Conservation (phyloP, 73 alveolate genomes). For the Paramecium biaurelia region DNA sequence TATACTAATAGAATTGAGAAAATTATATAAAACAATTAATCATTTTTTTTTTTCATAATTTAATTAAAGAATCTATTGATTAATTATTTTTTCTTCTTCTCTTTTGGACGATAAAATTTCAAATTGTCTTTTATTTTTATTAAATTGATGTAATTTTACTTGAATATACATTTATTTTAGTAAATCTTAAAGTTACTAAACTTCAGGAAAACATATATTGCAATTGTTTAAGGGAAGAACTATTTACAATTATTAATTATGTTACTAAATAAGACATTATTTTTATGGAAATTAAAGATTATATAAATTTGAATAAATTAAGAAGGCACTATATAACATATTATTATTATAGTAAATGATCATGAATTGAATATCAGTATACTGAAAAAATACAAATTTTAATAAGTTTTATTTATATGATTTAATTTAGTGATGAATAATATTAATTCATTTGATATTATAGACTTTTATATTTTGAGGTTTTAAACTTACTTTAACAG, state of each 20-base stretch:
- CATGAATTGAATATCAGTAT: too few relatives aligned
- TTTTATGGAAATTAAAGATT: neutral
- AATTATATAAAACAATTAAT: neutral
- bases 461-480: slow-evolving; percentile 11
- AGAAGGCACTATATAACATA: too few relatives aligned
- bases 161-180: neutral
- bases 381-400: neutral
- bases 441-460: neutral
- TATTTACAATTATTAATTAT: neutral
- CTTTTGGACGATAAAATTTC: neutral
- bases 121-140: neutral
- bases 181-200: neutral
- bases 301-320: neutral
- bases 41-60: neutral
- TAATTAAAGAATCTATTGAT: neutral
- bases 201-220: neutral
- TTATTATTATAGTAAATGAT: too few relatives aligned
- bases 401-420: neutral
- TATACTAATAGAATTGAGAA: neutral
- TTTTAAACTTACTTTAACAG: neutral
- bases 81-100: neutral
- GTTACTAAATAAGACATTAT: neutral
- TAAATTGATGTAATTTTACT: neutral
- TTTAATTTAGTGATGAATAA: neutral
- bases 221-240: neutral